Evolutionary conservation across 1,284 basidiomycete genomes (phyloP).

Genomic region (Cutaneotrichosporon spelunceum): DNA sequence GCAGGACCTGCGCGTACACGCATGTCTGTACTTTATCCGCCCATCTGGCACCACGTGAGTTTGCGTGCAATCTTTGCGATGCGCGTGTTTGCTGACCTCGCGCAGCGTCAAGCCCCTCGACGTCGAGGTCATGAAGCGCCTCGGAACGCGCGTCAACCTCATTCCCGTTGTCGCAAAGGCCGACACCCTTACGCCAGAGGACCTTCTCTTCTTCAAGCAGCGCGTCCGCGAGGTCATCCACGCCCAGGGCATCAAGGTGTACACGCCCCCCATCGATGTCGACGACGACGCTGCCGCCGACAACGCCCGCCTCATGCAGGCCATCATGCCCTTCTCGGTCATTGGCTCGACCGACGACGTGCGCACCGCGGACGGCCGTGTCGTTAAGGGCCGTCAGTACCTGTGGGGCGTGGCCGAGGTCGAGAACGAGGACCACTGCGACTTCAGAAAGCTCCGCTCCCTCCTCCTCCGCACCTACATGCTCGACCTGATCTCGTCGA

Average conservation of each 20-base stretch:
- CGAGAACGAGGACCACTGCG: conserved; percentile 66
- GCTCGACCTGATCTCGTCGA: conserved; percentile 94
- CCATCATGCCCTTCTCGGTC: conserved; percentile 96
- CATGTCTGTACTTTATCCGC: conserved; percentile 95
- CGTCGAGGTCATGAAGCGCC: conserved; percentile 98
- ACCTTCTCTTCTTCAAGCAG: conserved; percentile 88
- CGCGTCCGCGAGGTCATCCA: conserved; percentile 85
- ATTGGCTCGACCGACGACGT: conserved; percentile 97
- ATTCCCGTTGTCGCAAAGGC: conserved; percentile 98
- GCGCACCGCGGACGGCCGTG: conserved; percentile 80
- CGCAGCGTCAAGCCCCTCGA: conserved; percentile 90
- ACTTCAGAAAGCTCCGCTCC: conserved; percentile 96
- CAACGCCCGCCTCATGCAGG: conserved; percentile 75
- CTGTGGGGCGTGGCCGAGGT: conserved; percentile 99
- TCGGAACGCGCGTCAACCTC: conserved; percentile 91
- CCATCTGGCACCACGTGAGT: conserved; percentile 92
- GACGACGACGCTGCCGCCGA: conserved; percentile 88
- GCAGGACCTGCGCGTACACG: conserved; percentile 92
- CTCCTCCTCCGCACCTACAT: conserved; percentile 97
- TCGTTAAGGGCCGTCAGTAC: conserved; percentile 96
- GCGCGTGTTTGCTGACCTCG: conserved; percentile 8
- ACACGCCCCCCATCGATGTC: conserved; percentile 84
- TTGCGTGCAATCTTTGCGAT: no score
- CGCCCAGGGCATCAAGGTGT: conserved; percentile 91
- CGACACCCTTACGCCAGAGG: conserved; percentile 91